Evolutionary conservation across 257 asterid species (phyloP).

Genomic region (Solanum paucissectum): DNA sequence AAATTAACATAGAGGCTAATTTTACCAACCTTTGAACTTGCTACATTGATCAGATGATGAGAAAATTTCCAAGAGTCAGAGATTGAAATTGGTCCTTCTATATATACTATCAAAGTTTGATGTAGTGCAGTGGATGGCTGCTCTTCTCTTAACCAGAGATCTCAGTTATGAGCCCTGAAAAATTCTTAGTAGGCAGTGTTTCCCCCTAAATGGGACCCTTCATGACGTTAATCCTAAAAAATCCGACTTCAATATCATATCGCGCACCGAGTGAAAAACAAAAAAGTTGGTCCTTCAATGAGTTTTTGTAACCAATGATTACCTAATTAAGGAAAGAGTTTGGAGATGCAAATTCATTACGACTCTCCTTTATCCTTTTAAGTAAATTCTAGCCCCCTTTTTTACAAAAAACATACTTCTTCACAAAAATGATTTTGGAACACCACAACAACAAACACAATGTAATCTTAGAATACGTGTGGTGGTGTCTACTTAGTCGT

Average conservation of each 20-base stretch:
- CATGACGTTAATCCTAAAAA: accelerated
- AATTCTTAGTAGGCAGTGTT: accelerated
- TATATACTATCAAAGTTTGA: not conserved
- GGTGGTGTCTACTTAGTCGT: not conserved
- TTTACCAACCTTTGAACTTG: not conserved
- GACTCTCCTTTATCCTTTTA: not conserved
- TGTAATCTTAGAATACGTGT: not conserved
- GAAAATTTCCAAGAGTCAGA: not conserved
- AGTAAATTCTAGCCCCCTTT: not conserved
- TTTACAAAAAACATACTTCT: not conserved
- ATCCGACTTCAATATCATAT: too few relatives aligned
- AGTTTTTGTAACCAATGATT: not conserved
- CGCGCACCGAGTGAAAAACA: not conserved
- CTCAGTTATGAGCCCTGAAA: accelerated
- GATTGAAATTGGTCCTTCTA: not conserved
- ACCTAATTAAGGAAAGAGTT: not conserved
- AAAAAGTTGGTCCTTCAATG: not conserved
- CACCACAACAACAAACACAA: not conserved
- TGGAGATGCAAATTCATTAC: not conserved
- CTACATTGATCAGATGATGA: not conserved
- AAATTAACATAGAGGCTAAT: not conserved
- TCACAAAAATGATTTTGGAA: not conserved
- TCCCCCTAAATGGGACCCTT: not conserved
- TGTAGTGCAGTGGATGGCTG: accelerated
- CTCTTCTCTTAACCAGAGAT: too few relatives aligned